phyloP scores from a whole-genome alignment of 805 yeast genomes.

The Starmerella sp. region DNA sequence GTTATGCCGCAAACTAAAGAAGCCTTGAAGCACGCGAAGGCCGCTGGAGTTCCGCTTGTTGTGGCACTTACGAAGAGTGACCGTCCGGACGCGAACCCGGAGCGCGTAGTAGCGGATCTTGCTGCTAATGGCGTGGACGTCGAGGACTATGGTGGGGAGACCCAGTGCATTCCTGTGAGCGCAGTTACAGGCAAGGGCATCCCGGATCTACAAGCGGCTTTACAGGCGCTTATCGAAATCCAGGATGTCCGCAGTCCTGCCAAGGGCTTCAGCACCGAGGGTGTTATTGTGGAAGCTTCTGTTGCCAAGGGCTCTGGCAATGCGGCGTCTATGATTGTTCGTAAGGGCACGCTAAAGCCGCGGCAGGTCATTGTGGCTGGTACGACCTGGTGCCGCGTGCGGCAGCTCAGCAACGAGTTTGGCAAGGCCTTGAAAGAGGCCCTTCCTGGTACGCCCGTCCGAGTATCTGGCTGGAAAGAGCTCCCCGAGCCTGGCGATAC shows the following conservation, averaged over 20 bases:
- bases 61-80: constrained; percentile 93
- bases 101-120: constrained; percentile 66
- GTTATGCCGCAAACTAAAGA: constrained; percentile 96
- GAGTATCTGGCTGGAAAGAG: constrained; percentile 88
- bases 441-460: constrained; percentile 81
- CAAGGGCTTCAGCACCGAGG: constrained; percentile 44
- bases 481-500: constrained; percentile 86
- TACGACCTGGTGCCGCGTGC: constrained; percentile 71
- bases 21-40: constrained; percentile 85
- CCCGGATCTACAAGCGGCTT: constrained; percentile 81
- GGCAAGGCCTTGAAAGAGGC: constrained; percentile 57
- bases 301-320: constrained; percentile 73
- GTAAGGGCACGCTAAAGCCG: constrained; percentile 59
- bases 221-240: constrained; percentile 72
- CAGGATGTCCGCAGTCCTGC: constrained; percentile 59
- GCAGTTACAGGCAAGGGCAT: constrained; percentile 85
- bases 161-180: constrained; percentile 76
- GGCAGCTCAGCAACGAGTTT: constrained; percentile 61
- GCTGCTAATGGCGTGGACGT: constrained; percentile 68
- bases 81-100: constrained; percentile 61
- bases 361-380: constrained; percentile 81
- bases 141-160: constrained; percentile 92
- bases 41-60: constrained; percentile 68
- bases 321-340: constrained; percentile 72
- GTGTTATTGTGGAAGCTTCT: constrained; percentile 82